Base-by-base conservation (phyloP, 257 asterid species). In the Marsdenia floribunda region DNA sequence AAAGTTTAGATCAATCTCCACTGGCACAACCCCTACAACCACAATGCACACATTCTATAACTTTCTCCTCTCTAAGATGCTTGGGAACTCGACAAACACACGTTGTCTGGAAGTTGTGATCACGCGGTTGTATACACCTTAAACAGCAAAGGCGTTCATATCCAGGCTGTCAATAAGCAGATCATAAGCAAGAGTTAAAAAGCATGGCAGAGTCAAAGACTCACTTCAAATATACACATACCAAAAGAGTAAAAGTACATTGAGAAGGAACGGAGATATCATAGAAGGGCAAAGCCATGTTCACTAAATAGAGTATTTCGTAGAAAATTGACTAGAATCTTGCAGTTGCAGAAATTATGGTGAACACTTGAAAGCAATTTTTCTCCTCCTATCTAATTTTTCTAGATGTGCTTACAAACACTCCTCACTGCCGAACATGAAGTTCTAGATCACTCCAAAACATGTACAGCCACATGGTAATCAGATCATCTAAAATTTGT, bases 11-110 rank as follows among this genome's bases (percentile, higher is more conserved):
- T 90, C 81, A 93, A 83, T 93, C 98, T 4, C 98, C 97, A 24
- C 98, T 93, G 7, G 98, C 98, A 67, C 97, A 93, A 47, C 98
- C 98, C 55, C 82, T 78, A 38, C 98, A 93, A 65, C 98, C 98
- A 44, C 98, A 93, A 75, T 93, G 97, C 69, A 88, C 97, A 13
- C 98, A 93, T 75, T 90, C 97, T n/a, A 92, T 88, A 69, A 90
- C 97, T 83, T 92, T 83, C 87, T 93, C 98, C 88, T 93, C 98
- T 44, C 97, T 86, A 57, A 93, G 75, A 77, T 93, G 97, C 86
- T 86, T 86, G 19, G 98, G 98, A 26, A 93, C 98, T 24, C 98
- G 89, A 76, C 98, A 93, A 46, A 93, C 93, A 29, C 98, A 93
- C 3, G 97, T 74, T 9, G 63, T 74, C 53, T 74, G 77, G 72